Conservation (phyloP, 2,329 filamentous ascomycete genomes). For the Dactylellina drechsleri region DNA sequence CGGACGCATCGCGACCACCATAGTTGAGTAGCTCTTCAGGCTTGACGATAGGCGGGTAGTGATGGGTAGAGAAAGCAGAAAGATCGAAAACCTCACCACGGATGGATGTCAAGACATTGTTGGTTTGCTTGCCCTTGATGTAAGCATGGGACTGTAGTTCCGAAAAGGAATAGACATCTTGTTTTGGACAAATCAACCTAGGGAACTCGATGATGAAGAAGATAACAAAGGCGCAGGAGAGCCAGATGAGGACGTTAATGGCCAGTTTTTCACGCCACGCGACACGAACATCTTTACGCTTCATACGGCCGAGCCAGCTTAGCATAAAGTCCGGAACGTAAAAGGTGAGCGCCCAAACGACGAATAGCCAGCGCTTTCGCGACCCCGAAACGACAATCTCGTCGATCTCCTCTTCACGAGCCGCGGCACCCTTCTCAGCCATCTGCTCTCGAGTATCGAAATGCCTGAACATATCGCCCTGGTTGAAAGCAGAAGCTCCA, state of each 20-base stretch:
- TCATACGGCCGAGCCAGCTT: conserved; percentile 80
- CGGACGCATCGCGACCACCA: conserved; percentile 85
- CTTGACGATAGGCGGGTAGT: conserved; percentile 78
- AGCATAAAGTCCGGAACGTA: conserved; percentile 87
- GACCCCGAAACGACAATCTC: conserved; percentile 79
- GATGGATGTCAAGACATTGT: conserved; percentile 79
- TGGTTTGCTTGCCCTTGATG: conserved; percentile 68
- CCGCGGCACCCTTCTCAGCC: conserved; percentile 92
- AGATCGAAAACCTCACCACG: conserved; percentile 91
- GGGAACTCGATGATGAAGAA: conserved; percentile 95
- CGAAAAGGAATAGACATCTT: conserved; percentile 82
- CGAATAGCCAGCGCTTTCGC: conserved; percentile 88
- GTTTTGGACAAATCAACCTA: conserved; percentile 85
- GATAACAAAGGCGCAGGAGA: conserved; percentile 77
- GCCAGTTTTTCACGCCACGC: conserved; percentile 98
- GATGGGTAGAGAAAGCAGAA: conserved; percentile 74
- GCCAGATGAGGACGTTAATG: conserved; percentile 98
- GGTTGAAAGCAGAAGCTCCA: conserved; percentile 87
- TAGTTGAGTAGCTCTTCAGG: conserved; percentile 77
- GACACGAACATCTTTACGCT: conserved; percentile 87
- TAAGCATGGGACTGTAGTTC: conserved; percentile 74
- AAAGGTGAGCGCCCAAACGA: conserved; percentile 86
- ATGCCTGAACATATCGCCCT: conserved; percentile 97
- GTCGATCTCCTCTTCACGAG: conserved; percentile 89
- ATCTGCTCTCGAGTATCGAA: conserved; percentile 92